Evolutionary conservation across 2,329 filamentous ascomycete genomes (phyloP), one percentile per base, ranked within the genome.

Genomic region (Septoria petroselini): DNA sequence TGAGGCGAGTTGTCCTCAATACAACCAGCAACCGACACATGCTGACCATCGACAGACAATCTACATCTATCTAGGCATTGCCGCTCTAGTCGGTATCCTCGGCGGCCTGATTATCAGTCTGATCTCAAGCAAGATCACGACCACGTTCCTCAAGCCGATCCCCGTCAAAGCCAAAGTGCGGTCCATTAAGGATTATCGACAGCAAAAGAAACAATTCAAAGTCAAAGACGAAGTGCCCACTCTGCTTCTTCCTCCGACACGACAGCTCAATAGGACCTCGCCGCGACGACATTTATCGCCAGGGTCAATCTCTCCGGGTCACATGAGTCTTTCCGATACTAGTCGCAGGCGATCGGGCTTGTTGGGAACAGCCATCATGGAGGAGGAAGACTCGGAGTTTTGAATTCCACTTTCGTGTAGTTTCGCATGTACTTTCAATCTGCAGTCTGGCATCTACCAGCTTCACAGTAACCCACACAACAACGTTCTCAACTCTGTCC

Each of bases 291-390:
- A 52, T 18, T 41, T 59, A 7, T 58, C 57, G 25, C 41, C 52
- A 23, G 57, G 43, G 18, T 35, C 47, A 33, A 40, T 53, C 2
- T 56, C 59, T 5, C 51, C 55, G 4, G 52, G 52, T 35, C 58
- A 59, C 41, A 3, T 55, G 21, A 63, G 63, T 46, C 19, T 62
- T 23, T 62, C 62, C 4, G 65, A 68, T 19, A 57, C 59, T 11
- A 47, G 53, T 52, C 46, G 64, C 57, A 68, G 72, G 40, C 70
- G 70, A 3, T 70, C 73, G 42, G 77, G 78, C 1, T 64, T 88
- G 14, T 68, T 85, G 35, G 76, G 78, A 21, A 81, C 85, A 63
- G 85, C 82, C 0, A 88, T 89, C 54, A 76, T 85, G 50, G 85
- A 87, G 66, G 85, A 88, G 64, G 83, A 85, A 43, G 84, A 86